Base-by-base conservation (phyloP, 805 yeast genomes). In the Sugiyamaella valdiviana region DNA sequence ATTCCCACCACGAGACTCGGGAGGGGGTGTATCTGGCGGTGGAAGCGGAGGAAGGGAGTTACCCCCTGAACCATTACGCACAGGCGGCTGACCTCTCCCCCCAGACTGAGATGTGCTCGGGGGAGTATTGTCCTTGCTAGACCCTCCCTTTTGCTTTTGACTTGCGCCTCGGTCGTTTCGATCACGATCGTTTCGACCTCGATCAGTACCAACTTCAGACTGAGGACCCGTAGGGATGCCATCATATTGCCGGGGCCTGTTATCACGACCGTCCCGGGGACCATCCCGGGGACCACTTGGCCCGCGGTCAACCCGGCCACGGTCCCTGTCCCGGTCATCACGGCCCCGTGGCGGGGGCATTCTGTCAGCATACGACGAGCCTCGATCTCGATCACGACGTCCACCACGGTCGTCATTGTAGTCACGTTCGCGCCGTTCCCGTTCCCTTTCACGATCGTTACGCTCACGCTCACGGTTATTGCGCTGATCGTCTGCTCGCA, bases 381-480 rank as follows among this genome's bases (percentile, higher is more conserved):
- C 32, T n/a, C 32, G 9, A 4, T 26, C 32, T 12, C 32, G 32
- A 7, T 26, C 35, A 9, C 26, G 21, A n/a, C 19, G 19, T 40
- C 21, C 35, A 22, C 20, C 20, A 12, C 44, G 44, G 21, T 41
- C 44, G 10, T 17, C 20, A 19, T 41, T 52, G 4, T 50, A 50
- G 7, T 45, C 51, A 20, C 51, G 45, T 3, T 39, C 48, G 6
- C 45, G 48, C 4, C 43, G 42, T n/a, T 50, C 51, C 3, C 49
- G 51, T 35, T 54, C 57, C 36, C 50, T 37, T 9, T 53, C 59
- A 24, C 55, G 44, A 15, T 43, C 48, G 6, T 29, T 5, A 9
- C 39, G 36, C 9, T 52, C 56, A 26, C 54, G 49, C 20, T 47
- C 42, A n/a, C 44, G 36, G 9, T 20, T 40, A 19, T 29, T 42